Evolutionary conservation across 768 basidiomycete species (phyloP).

Genomic region (Hypholoma fasciculare): DNA sequence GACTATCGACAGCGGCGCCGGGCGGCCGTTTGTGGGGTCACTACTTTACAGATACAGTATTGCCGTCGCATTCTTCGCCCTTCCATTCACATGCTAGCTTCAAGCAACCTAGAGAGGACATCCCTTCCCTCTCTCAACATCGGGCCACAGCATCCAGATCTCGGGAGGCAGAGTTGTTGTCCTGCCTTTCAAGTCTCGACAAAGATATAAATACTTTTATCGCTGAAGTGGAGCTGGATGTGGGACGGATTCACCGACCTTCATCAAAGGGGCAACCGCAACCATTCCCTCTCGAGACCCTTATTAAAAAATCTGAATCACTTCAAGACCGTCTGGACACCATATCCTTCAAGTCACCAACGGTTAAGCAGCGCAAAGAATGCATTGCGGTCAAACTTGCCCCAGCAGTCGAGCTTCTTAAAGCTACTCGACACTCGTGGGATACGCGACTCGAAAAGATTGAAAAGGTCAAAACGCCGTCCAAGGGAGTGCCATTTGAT

Average conservation of each 20-base stretch:
- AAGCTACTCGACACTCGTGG: not conserved
- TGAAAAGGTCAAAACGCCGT: not conserved
- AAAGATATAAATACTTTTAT: not conserved
- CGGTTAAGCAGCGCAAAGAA: not conserved
- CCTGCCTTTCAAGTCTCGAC: not conserved
- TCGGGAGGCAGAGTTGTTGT: too few relatives aligned
- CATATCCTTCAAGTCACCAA: not conserved
- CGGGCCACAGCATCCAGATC: too few relatives aligned
- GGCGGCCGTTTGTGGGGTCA: conserved; percentile 3
- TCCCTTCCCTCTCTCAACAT: too few relatives aligned
- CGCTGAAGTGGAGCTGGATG: not conserved
- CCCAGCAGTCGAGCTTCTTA: not conserved
- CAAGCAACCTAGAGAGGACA: not conserved
- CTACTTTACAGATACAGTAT: not conserved
- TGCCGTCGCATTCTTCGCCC: not conserved
- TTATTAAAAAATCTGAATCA: not conserved
- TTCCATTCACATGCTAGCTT: not conserved
- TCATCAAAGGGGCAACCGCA: not conserved
- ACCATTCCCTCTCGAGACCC: not conserved
- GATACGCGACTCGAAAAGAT: not conserved
- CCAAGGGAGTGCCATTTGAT: not conserved
- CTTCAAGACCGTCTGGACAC: not conserved
- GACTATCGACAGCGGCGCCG: not conserved
- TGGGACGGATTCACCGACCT: not conserved
- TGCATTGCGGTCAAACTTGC: not conserved